These are phyloP conservation scores for Yarrowia hollandica DNA, from an alignment of 805 yeast genomes.

Conservation along the genomic window DNA sequence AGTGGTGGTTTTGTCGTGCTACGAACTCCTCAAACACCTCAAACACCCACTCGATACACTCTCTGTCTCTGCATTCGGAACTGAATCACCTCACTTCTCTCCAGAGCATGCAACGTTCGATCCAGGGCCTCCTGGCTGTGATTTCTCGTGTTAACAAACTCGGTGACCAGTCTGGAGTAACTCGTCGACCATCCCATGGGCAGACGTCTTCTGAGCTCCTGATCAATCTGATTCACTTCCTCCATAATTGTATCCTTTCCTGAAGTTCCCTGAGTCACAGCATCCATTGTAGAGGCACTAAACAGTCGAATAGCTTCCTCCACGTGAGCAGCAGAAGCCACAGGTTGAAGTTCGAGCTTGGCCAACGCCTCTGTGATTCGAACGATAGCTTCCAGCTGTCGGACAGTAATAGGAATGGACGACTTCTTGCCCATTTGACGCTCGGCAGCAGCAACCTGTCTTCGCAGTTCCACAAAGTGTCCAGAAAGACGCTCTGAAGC, in stretches of 20 bases:
- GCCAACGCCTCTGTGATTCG: constrained; percentile 95
- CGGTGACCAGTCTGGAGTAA: constrained; percentile 76
- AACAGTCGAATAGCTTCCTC: constrained; percentile 93
- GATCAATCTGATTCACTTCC: constrained; percentile 78
- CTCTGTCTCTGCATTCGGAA: constrained; percentile 84
- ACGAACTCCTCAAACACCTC: too few species aligned
- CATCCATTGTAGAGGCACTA: constrained; percentile 97
- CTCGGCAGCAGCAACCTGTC: constrained; percentile 78
- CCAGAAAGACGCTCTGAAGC: constrained; percentile 90
- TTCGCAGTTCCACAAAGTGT: constrained; percentile 88
- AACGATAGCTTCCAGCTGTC: constrained; percentile 96
- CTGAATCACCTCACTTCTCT: constrained; percentile 82
- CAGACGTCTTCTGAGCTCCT: constrained; percentile 80
- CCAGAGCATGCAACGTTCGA: constrained; percentile 76
- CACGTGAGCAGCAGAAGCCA: constrained; percentile 86
- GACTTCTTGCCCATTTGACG: constrained; percentile 81
- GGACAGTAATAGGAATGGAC: constrained; percentile 93
- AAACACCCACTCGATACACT: constrained; percentile 73
- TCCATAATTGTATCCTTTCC: constrained; percentile 58
- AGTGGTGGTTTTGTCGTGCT: too few species aligned
- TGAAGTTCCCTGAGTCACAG: constrained; percentile 65
- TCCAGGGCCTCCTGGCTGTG: constrained; percentile 74
- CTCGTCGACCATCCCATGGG: constrained; percentile 97
- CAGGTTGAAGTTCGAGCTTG: constrained; percentile 75
- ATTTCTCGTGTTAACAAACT: constrained; percentile 52